A percentile compares a stretch with the other conserved stretches of the same genome.
phyloP scores from a whole-genome alignment of 1,139 yeast species.

The Debaryomyces subglobosus region DNA sequence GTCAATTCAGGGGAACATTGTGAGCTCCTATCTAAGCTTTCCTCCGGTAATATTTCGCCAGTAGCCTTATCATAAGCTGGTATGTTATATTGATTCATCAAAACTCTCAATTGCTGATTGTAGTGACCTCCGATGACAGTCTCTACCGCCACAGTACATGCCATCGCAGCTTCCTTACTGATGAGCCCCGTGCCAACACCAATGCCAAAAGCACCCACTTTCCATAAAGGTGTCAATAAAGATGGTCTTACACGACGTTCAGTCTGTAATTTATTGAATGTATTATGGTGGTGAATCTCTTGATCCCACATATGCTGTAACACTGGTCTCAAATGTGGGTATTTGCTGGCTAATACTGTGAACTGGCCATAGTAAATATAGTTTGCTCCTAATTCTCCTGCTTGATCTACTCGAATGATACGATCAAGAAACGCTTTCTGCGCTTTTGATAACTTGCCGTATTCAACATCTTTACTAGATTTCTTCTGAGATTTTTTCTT shows the following conservation, averaged over 20 bases:
- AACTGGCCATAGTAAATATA: conserved; percentile 92
- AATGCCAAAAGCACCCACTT: conserved; percentile 81
- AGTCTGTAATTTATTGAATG: conserved; percentile 77
- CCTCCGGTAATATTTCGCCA: conserved; percentile 30
- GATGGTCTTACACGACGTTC: conserved; percentile 89
- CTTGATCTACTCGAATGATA: conserved; percentile 90
- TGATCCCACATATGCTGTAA: conserved; percentile 98
- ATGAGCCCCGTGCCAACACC: conserved; percentile 87
- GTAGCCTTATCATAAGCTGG: conserved; percentile 49
- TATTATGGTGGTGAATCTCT: conserved; percentile 85
- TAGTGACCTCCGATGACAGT: conserved; percentile 97
- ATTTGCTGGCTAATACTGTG: conserved; percentile 66
- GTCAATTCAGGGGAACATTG: conserved; percentile 57
- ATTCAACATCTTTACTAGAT: conserved; percentile 28
- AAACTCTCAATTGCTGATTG: conserved; percentile 81
- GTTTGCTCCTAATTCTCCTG: conserved; percentile 98
- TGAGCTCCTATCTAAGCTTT: conserved; percentile 29
- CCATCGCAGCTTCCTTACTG: conserved; percentile 98
- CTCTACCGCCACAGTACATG: conserved; percentile 98
- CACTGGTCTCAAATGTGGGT: conserved; percentile 71
- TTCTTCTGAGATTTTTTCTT: conserved; percentile 21
- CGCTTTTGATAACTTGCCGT: conserved; percentile 54
- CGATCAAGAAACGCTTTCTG: conserved; percentile 75
- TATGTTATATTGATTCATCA: conserved; percentile 60
- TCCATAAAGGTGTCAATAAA: conserved; percentile 89